phyloP scores from a whole-genome alignment of 257 asterid species.

The Sherardia arvensis region DNA sequence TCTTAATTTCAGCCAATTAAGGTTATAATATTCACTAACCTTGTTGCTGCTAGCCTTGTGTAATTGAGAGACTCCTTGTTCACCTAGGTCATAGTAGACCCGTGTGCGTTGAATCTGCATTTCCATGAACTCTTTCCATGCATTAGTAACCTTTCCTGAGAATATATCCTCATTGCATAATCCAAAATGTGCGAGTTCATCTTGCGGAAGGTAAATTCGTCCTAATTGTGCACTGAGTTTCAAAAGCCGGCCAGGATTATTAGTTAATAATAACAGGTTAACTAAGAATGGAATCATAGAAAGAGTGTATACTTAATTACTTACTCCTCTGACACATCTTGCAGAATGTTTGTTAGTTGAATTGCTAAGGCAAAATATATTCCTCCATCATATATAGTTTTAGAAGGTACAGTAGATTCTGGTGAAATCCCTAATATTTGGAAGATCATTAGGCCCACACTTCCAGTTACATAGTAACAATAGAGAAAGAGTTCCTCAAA shows the following conservation, averaged over 20 bases:
- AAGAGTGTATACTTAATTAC: too few species aligned
- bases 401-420: conserved; percentile 42
- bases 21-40: too few species aligned
- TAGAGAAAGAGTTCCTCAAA: too few species aligned
- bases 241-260: too few species aligned
- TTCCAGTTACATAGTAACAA: conserved; percentile 78
- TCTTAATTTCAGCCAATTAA: too few species aligned
- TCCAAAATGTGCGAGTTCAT: conserved; percentile 54
- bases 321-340: conserved; percentile 89
- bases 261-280: not conserved
- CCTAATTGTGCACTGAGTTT: conserved; percentile 71
- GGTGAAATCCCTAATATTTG: conserved; percentile 81
- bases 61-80: conserved; percentile 71
- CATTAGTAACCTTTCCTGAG: conserved; percentile 44
- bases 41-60: conserved; percentile 79
- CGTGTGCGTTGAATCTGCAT: conserved; percentile 67
- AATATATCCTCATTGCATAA: conserved; percentile 50
- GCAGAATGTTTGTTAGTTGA: conserved; percentile 63
- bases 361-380: conserved; percentile 58
- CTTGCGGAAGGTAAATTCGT: conserved; percentile 79
- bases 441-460: conserved; percentile 77
- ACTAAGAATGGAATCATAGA: too few species aligned
- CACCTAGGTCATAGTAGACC: conserved; percentile 57
- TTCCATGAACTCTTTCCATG: too few species aligned
- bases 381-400: conserved; percentile 48